Base-by-base conservation (phyloP, 768 basidiomycete genomes). In the Coprinellus micaceus region DNA sequence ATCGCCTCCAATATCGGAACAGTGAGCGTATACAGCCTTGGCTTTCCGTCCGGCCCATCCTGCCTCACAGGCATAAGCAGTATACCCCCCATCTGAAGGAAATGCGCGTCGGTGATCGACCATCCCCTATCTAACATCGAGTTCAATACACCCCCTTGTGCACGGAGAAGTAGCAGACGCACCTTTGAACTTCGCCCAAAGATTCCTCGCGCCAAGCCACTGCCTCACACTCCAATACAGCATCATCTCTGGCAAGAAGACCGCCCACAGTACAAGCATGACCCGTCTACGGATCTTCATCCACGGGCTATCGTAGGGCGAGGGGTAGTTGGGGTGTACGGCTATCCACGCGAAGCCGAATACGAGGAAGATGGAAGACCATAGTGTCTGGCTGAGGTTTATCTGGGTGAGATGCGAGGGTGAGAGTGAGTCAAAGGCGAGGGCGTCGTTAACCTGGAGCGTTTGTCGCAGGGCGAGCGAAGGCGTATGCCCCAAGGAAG, bases 141-240 rank as follows among this genome's bases (percentile, higher is more conserved):
- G 7, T 30, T 17, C 22, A 25, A 15, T 25, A 41, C 36, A 22
- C 53, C 47, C 13, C 43, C 1, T 11, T 11, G 12, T 2, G n/a
- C 15, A 5, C 52, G 3, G 24, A n/a, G 33, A 41, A 41, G 11
- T 3, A n/a, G 19, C 30, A 39, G 29, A 37, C 55, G 13, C 55
- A 57, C 56, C 56, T 44, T 47, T 33, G 28, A 43, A 57, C 29
- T 50, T 37, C 15, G 41, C 29, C 51, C 43, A 28, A 4, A 57
- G 33, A 12, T 36, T 57, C 41, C 56, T 51, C 12, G 56, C 56
- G 1, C 56, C 56, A 1, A 52, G 13, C 56, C 56, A 57, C 41
- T 57, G 56, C 33, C 56, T 50, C 25, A 57, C 56, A 25, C 49
- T 26, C 56, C 56, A 57, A 46, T 50, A 57, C 6, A 57, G 49